Percentiles rank a stretch among this genome's conserved stretches.
Evolutionary conservation across 1,284 basidiomycete genomes (phyloP).

Genomic region (Puccinia sorghi): DNA sequence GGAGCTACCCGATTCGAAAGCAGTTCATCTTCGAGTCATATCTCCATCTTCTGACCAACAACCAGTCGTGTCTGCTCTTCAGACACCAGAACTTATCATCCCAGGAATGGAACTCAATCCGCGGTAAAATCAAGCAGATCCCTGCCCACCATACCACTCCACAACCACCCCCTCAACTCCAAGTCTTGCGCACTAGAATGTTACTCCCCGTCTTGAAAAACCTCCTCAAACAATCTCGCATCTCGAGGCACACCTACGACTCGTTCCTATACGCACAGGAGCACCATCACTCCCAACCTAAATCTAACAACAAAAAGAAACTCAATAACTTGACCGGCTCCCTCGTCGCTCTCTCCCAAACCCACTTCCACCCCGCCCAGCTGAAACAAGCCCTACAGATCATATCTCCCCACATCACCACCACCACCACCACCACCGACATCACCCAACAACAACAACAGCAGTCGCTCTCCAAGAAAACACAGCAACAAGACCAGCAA

Average conservation of each 20-base stretch:
- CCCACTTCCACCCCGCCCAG: conserved; percentile 16
- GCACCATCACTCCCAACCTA: too few species aligned
- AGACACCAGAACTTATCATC: conserved; percentile 28
- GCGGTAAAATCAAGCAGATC: conserved; percentile 32
- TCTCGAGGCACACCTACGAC: neutral
- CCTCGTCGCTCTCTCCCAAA: conserved; percentile 4
- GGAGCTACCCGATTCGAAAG: conserved; percentile 44
- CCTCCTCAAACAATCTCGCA: conserved; percentile 5
- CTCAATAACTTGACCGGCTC: conserved; percentile 11
- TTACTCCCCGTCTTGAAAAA: conserved; percentile 34
- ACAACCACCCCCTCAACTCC: neutral
- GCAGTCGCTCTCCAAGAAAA: too few species aligned
- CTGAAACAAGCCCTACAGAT: conserved; percentile 21
- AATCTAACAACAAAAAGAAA: too few species aligned
- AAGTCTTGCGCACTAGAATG: conserved; percentile 43
- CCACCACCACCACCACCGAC: neutral
- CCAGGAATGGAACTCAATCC: conserved; percentile 48
- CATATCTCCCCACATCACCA: neutral
- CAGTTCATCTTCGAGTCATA: conserved; percentile 47
- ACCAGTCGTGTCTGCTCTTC: conserved; percentile 35
- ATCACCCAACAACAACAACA: conserved; percentile 1
- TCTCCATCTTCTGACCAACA: conserved; percentile 18
- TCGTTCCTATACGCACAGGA: conserved; percentile 5
- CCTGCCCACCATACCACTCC: neutral
- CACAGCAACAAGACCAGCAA: neutral